A percentile compares a stretch with the other conserved stretches of the same genome.
Conservation (phyloP, 2,329 filamentous ascomycete genomes). For the Penicillium olsonii region DNA sequence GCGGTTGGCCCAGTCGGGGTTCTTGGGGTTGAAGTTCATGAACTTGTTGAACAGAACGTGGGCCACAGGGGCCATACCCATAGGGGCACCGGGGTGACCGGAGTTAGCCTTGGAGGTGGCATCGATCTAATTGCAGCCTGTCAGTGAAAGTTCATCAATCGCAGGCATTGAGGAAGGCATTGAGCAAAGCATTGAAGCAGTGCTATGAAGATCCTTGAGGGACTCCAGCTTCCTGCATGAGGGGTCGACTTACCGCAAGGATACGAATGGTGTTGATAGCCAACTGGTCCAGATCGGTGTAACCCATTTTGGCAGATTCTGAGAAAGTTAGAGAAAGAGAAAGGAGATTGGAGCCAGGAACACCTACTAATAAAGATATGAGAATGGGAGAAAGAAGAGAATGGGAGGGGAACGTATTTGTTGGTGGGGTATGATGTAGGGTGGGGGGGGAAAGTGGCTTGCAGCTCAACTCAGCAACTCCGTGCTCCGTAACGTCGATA, state of each 20-base stretch:
- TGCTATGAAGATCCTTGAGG: not conserved
- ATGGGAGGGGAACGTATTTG: constrained; percentile 29
- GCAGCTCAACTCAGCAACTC: constrained; percentile 1
- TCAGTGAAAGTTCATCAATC: constrained; percentile 5
- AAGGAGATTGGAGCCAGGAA: not conserved
- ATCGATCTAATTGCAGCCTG: constrained; percentile 71
- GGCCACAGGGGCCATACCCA: constrained; percentile 92
- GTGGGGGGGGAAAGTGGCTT: constrained; percentile 8
- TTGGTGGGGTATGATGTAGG: constrained; percentile 37
- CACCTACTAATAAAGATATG: constrained; percentile 17
- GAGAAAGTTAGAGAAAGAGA: constrained; percentile 17
- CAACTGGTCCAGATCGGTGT: constrained; percentile 81
- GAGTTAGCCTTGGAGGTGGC: constrained; percentile 94
- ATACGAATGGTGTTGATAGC: constrained; percentile 98
- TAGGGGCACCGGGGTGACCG: constrained; percentile 96
- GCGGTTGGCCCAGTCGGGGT: constrained; percentile 94
- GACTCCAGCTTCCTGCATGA: constrained; percentile 4
- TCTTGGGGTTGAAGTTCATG: constrained; percentile 99
- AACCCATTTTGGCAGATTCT: constrained; percentile 70
- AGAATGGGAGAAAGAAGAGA: constrained; percentile 23
- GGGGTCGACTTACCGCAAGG: constrained; percentile 74
- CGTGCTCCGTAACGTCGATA: not conserved
- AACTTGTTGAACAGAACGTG: constrained; percentile 99
- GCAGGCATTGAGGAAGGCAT: not conserved
- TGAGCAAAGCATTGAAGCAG: not conserved